These are phyloP conservation scores for Hibiscus mutabilis DNA, from an alignment of 345 rosid species.

Conservation along the genomic window DNA sequence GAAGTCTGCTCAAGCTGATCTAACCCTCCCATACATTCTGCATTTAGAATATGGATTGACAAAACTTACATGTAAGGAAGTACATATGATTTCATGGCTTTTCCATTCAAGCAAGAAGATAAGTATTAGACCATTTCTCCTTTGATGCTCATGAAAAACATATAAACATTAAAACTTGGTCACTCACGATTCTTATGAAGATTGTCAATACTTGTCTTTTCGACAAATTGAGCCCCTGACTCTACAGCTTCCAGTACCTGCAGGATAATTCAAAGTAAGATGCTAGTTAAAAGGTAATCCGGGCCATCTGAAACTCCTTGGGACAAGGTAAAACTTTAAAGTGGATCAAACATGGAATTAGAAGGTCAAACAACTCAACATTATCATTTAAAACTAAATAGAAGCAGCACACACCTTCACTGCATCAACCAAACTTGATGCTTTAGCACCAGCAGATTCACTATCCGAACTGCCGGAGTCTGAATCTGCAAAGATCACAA, in stretches of 20 bases:
- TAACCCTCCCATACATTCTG: conserved; percentile 52
- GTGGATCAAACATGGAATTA: neutral
- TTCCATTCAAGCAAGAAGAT: neutral
- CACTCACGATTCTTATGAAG: conserved; percentile 42
- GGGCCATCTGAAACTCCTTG: neutral
- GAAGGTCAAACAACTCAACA: too few relatives aligned
- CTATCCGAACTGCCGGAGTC: conserved; percentile 55
- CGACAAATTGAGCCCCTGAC: conserved; percentile 39
- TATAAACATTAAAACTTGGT: too few relatives aligned
- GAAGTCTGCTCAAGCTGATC: conserved; percentile 41
- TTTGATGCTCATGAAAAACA: too few relatives aligned
- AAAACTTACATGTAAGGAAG: neutral
- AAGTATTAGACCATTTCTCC: neutral
- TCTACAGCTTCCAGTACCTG: conserved; percentile 39
- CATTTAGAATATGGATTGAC: neutral
- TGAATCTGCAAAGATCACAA: conserved; percentile 36
- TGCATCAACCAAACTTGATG: conserved; percentile 25
- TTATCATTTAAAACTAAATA: neutral
- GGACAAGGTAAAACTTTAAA: neutral
- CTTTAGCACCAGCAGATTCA: conserved; percentile 45
- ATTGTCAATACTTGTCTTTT: conserved; percentile 31
- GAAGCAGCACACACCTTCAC: conserved; percentile 36
- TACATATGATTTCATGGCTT: neutral
- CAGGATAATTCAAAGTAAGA: neutral
- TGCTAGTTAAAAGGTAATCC: neutral